These are phyloP conservation scores for Apophysomyces ossiformis DNA, from an alignment of 371 early-diverging fungal species.

Conservation along the genomic window DNA sequence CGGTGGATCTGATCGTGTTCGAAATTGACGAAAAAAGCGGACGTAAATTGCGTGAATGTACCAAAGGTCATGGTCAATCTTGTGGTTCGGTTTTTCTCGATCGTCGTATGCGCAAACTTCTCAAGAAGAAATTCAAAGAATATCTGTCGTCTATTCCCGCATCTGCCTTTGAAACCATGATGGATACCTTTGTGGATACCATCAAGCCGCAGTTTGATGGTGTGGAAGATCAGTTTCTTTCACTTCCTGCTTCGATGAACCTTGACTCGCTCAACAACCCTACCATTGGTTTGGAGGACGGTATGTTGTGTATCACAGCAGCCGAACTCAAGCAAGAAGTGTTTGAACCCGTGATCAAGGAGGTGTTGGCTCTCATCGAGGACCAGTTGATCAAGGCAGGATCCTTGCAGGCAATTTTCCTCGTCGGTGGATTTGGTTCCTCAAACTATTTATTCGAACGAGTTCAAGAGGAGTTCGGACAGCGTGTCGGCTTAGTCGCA, in stretches of 20 bases:
- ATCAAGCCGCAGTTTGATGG: conserved; percentile 64
- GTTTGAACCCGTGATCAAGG: conserved; percentile 51
- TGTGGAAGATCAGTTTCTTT: conserved; percentile 54
- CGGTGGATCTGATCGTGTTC: conserved; percentile 45
- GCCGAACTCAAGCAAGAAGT: conserved; percentile 54
- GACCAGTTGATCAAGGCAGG: conserved; percentile 48
- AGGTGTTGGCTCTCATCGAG: conserved; percentile 45
- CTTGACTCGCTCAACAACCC: conserved; percentile 53
- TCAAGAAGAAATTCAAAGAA: conserved; percentile 53
- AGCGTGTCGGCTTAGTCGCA: conserved; percentile 46
- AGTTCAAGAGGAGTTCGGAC: conserved; percentile 40
- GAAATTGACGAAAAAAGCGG: conserved; percentile 38
- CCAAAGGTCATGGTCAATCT: conserved; percentile 61
- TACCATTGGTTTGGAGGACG: conserved; percentile 58
- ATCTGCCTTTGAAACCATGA: conserved; percentile 59
- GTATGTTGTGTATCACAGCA: conserved; percentile 51
- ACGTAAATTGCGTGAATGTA: conserved; percentile 55
- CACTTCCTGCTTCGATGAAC: conserved; percentile 52
- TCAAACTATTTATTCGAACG: conserved; percentile 60
- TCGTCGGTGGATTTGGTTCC: conserved; percentile 68
- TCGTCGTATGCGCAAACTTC: conserved; percentile 58
- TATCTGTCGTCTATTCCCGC: conserved; percentile 55
- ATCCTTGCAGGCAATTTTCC: conserved; percentile 51
- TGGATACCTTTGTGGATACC: conserved; percentile 55
- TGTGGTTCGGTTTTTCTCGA: conserved; percentile 64